Base-by-base conservation (phyloP, 805 yeast genomes). In the Ogataea dorogensis region DNA sequence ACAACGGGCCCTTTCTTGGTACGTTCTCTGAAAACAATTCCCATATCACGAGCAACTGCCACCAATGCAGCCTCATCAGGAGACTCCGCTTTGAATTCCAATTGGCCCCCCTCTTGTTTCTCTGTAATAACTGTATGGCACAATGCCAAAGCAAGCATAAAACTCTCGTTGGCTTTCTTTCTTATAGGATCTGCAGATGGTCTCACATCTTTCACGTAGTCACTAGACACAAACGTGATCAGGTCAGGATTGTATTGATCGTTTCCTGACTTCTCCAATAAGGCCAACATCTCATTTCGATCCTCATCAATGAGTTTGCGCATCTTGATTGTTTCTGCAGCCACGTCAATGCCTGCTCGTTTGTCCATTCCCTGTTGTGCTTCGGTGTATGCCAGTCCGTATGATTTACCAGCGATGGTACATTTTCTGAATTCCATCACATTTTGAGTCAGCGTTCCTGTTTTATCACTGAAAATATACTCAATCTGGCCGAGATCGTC, bases 401-500 rank as follows among this genome's bases (percentile, higher is more conserved):
- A 85, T 0, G 81, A 57, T 24, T 70, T 70, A 17, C 86, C 84
- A 36, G 73, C 75, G 40, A 85, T 71, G 4, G 87, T 73, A 56
- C 88, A 81, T 54, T 84, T 84, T 42, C 78, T 77, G 63, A 83
- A 85, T 54, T 82, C 87, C 94, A 84, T 84, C 17, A 81, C 77
- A 51, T 84, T 84, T 59, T 84, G 91, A 5, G 94, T 84, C 50
- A 84, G 65, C 0, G 94, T 84, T 23, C 94, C 94, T 0, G 94
- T 84, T 58, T 84, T 84, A 64, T 84, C 94, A 56, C 87, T 79
- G 59, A 84, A 84, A 26, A 84, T 73, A 54, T 81, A 84, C 58
- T 84, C 93, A 42, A 84, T 79, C 56, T 84, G 94, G 13, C 94
- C 94, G 45, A 84, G 68, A 58, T 84, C 94, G 60, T 84, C 94